A percentile compares a stretch with the other conserved stretches of the same genome.
Evolutionary conservation across 2,329 filamentous ascomycete species (phyloP).

Genomic region (Canariomyces notabilis): DNA sequence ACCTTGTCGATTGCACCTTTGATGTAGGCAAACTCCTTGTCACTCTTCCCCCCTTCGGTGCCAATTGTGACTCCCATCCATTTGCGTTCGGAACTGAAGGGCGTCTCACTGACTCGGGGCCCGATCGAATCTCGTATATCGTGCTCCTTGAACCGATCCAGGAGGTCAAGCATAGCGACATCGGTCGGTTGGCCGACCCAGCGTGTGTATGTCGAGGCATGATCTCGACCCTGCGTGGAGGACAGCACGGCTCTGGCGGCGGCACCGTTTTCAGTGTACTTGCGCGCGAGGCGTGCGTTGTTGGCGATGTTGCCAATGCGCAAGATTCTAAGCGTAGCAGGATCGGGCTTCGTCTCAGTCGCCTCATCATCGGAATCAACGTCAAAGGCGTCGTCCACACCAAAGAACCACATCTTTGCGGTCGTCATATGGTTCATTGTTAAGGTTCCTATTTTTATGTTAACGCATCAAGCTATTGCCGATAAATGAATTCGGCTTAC

Average conservation of each 20-base stretch:
- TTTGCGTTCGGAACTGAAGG: slow-evolving; percentile 95
- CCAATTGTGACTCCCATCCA: slow-evolving; percentile 97
- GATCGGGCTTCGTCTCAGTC: slow-evolving; percentile 56
- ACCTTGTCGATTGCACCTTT: slow-evolving; percentile 91
- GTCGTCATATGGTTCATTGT: slow-evolving; percentile 99
- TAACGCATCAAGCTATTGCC: background rate
- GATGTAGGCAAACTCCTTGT: slow-evolving; percentile 83
- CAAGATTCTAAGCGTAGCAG: slow-evolving; percentile 73
- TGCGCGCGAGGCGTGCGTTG: slow-evolving; percentile 75
- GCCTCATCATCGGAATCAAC: slow-evolving; percentile 52
- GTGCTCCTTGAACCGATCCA: slow-evolving; percentile 87
- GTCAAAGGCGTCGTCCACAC: slow-evolving; percentile 50
- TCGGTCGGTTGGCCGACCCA: slow-evolving; percentile 98
- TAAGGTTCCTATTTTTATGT: slow-evolving; percentile 61
- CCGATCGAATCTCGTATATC: slow-evolving; percentile 85
- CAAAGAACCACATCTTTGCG: slow-evolving; percentile 94
- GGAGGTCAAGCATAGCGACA: slow-evolving; percentile 89
- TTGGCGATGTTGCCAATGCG: slow-evolving; percentile 96
- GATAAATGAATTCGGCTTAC: slow-evolving; percentile 33
- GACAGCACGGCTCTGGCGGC: slow-evolving; percentile 78
- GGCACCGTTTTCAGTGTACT: slow-evolving; percentile 63
- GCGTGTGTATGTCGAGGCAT: slow-evolving; percentile 64
- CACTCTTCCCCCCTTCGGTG: slow-evolving; percentile 49
- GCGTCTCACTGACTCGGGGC: slow-evolving; percentile 76
- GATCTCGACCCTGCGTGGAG: slow-evolving; percentile 67